Conservation (phyloP, 495 filamentous ascomycete genomes). For the Penicillium daleae region DNA sequence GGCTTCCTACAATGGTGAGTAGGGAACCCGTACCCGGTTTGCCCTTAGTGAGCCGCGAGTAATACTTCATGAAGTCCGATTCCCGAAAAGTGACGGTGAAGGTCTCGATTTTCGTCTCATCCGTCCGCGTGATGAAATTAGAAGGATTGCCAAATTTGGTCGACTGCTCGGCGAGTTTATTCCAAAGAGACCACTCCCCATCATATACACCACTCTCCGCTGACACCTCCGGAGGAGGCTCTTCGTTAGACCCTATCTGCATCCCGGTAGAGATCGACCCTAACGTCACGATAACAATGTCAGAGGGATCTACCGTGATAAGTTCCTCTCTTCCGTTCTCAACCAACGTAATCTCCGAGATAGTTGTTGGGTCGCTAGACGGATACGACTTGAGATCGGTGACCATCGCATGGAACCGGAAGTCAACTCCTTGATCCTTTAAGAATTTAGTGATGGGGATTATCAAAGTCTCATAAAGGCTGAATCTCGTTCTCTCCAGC, state of each 20-base stretch:
- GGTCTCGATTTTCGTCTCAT: constrained; percentile 40
- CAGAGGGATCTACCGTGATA: background rate
- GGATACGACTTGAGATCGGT: constrained; percentile 1
- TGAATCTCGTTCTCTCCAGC: background rate
- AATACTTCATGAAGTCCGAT: constrained; percentile 31
- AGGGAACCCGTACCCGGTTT: background rate
- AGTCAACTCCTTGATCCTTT: background rate
- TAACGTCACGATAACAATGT: constrained; percentile 7
- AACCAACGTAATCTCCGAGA: background rate
- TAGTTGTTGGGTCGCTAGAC: background rate
- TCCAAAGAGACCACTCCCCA: constrained; percentile 34
- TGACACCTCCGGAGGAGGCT: background rate
- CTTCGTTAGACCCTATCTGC: background rate
- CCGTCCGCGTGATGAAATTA: constrained; percentile 42
- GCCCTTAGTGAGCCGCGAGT: too few relatives aligned
- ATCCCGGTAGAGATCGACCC: background rate
- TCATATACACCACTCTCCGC: background rate
- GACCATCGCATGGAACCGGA: background rate
- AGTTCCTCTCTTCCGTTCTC: background rate
- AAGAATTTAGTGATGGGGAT: constrained; percentile 6
- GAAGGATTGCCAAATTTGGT: constrained; percentile 44
- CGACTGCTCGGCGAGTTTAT: constrained; percentile 29
- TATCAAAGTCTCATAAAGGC: constrained; percentile 1
- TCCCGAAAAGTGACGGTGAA: constrained; percentile 45
- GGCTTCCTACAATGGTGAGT: background rate